Evolutionary conservation across 2,329 filamentous ascomycete species (phyloP).

Genomic region (Metarhizium humberi): DNA sequence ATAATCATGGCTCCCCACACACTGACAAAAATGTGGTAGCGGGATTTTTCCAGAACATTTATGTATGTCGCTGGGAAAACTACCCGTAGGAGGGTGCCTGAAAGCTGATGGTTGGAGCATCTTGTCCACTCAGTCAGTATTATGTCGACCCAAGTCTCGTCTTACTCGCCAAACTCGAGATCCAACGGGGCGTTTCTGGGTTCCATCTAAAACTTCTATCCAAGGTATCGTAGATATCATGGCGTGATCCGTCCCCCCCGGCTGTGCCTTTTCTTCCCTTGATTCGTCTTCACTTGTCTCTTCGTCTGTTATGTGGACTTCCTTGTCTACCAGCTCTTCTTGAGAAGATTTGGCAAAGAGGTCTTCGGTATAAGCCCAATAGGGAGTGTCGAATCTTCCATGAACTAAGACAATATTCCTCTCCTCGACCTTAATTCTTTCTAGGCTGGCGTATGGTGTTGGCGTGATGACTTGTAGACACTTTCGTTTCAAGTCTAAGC

Average conservation of each 20-base stretch:
- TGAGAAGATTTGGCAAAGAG: conserved; percentile 31
- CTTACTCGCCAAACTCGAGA: conserved; percentile 55
- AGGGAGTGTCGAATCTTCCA: conserved; percentile 59
- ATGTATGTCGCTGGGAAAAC: not conserved
- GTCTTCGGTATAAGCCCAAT: conserved; percentile 62
- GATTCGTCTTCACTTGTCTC: conserved; percentile 23
- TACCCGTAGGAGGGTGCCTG: not conserved
- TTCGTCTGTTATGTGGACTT: conserved; percentile 23
- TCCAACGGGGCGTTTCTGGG: conserved; percentile 46
- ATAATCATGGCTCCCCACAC: too few relatives aligned
- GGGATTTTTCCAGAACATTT: not conserved
- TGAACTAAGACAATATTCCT: conserved; percentile 53
- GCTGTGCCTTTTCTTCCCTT: conserved; percentile 17
- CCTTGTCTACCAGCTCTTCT: conserved; percentile 19
- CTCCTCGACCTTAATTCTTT: conserved; percentile 28
- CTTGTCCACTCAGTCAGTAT: conserved; percentile 11
- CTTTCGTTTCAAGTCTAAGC: conserved; percentile 47
- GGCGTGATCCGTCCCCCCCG: conserved; percentile 6
- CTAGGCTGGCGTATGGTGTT: conserved; percentile 30
- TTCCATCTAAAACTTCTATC: conserved; percentile 48
- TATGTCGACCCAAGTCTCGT: conserved; percentile 45
- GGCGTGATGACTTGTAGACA: conserved; percentile 60
- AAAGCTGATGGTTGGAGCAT: not conserved
- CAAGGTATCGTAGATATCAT: conserved; percentile 37
- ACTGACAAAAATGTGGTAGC: too few relatives aligned